Evolutionary conservation across 2,329 filamentous ascomycete genomes (phyloP).

Genomic region (Aspergillus eucalypticola): DNA sequence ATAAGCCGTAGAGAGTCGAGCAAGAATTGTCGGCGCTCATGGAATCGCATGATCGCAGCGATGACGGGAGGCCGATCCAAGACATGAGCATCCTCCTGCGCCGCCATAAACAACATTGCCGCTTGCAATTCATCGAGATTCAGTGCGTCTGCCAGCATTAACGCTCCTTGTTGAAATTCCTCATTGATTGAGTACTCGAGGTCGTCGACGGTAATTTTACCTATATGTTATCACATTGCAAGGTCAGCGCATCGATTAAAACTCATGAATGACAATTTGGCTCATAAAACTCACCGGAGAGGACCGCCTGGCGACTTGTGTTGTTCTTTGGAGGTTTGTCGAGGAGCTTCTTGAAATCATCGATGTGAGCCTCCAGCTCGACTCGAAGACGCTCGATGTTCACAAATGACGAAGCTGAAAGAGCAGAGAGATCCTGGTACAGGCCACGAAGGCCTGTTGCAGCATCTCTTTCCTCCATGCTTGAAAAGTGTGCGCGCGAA

Average conservation of each 20-base stretch:
- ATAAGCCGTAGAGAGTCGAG: conserved; percentile 82
- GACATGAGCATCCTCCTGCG: conserved; percentile 66
- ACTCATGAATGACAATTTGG: too few species aligned
- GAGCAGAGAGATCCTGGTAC: conserved; percentile 77
- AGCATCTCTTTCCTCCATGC: conserved; percentile 72
- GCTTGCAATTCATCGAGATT: conserved; percentile 88
- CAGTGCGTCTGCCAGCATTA: conserved; percentile 82
- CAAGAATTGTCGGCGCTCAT: conserved; percentile 78
- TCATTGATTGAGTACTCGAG: conserved; percentile 79
- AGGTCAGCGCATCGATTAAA: conserved; percentile 19
- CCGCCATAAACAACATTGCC: conserved; percentile 72
- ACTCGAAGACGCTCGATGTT: conserved; percentile 68
- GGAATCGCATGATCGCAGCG: conserved; percentile 81
- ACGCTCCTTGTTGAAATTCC: conserved; percentile 78
- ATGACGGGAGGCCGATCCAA: conserved; percentile 74
- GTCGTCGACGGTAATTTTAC: conserved; percentile 71
- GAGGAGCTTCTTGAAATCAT: conserved; percentile 70
- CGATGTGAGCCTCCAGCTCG: conserved; percentile 65
- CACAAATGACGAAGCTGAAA: conserved; percentile 69
- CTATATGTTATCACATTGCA: conserved; percentile 46
- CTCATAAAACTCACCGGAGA: conserved; percentile 58
- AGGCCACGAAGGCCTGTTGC: conserved; percentile 79
- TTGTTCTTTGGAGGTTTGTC: conserved; percentile 75
- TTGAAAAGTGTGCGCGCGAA: conserved; percentile 23
- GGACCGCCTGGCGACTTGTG: conserved; percentile 69